Evolutionary conservation across 1,139 yeast species (phyloP).

Genomic region (Geotrichum klebahnii): DNA sequence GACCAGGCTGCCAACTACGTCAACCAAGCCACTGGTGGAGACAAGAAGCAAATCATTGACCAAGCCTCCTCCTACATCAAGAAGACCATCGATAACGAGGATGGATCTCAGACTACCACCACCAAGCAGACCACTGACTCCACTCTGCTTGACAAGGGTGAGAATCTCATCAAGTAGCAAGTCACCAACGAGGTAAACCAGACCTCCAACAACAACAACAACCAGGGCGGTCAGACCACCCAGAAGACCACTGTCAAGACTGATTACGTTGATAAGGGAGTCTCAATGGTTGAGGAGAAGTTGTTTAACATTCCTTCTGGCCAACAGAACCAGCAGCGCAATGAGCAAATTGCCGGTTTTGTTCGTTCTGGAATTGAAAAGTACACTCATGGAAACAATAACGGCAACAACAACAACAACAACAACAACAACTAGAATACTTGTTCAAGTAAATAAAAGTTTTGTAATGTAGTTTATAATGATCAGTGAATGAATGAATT

Average conservation of each 20-base stretch:
- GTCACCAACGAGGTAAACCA: constrained; percentile 15
- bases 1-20: constrained; percentile 26
- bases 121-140: constrained; percentile 9
- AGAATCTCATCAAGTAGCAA: constrained; percentile 3
- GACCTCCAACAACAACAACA: constrained; percentile 7
- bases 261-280: constrained; percentile 32
- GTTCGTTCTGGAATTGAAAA: constrained; percentile 17
- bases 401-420: constrained; percentile 5
- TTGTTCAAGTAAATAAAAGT: background rate
- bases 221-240: too few relatives aligned
- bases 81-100: constrained; percentile 3
- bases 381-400: too few relatives aligned
- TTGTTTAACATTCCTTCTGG: constrained; percentile 26
- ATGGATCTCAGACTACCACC: constrained; percentile 1
- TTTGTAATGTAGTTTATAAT: too few relatives aligned
- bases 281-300: constrained; percentile 30
- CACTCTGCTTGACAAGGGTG: constrained; percentile 4
- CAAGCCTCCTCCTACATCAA: constrained; percentile 22
- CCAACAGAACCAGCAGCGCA: constrained; percentile 24
- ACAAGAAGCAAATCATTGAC: constrained; percentile 21
- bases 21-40: constrained; percentile 26
- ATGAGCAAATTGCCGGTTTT: constrained; percentile 27
- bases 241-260: constrained; percentile 19
- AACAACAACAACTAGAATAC: constrained; percentile 1
- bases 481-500: too few relatives aligned